Conservation (phyloP, 2,329 filamentous ascomycete genomes). For the Fulvia fulva region DNA sequence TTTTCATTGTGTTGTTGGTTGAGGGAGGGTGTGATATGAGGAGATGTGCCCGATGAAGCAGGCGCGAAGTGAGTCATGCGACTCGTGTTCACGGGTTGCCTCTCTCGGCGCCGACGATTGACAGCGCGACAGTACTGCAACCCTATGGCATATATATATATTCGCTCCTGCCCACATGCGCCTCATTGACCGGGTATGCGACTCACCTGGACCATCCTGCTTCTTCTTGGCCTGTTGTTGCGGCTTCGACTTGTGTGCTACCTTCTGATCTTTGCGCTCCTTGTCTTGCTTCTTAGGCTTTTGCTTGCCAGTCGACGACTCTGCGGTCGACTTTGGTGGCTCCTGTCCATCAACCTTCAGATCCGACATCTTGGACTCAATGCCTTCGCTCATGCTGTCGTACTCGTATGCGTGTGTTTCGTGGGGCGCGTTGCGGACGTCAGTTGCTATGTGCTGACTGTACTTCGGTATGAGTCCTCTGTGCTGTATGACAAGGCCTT, state of each 20-base stretch:
- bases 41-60: neutral
- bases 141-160: neutral
- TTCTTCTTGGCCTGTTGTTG: slow-evolving; percentile 35
- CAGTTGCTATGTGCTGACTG: neutral
- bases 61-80: neutral
- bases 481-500: neutral
- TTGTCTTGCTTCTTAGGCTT: slow-evolving; percentile 35
- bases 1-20: neutral
- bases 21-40: neutral
- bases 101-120: neutral
- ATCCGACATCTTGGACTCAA: slow-evolving; percentile 28
- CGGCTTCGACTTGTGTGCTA: slow-evolving; percentile 27
- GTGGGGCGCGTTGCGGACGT: neutral
- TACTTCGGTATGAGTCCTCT: neutral
- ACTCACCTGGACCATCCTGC: slow-evolving; percentile 49
- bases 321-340: slow-evolving; percentile 2
- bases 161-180: neutral
- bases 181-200: neutral
- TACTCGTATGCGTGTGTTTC: neutral
- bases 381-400: slow-evolving; percentile 19
- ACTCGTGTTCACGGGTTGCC: neutral
- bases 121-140: neutral
- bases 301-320: slow-evolving; percentile 21
- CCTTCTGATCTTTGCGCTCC: slow-evolving; percentile 34
- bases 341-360: slow-evolving; percentile 23